phyloP scores from a whole-genome alignment of 2,329 filamentous ascomycete genomes.

The Teratosphaeria nubilosa region DNA sequence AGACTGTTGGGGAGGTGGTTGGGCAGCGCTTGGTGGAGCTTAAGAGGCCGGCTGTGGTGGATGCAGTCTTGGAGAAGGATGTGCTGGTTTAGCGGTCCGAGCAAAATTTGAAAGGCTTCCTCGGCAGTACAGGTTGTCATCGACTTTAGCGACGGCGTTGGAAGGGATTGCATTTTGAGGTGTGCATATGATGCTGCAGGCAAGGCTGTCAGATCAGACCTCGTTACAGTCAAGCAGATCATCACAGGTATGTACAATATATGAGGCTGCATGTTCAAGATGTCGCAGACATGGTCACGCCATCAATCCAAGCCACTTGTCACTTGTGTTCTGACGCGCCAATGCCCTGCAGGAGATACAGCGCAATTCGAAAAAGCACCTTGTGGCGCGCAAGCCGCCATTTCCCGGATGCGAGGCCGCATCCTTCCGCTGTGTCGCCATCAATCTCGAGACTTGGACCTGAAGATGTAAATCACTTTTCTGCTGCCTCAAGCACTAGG shows the following conservation, averaged over 20 bases:
- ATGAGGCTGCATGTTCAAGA: not conserved
- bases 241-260: not conserved
- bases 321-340: no score
- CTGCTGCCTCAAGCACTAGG: not conserved
- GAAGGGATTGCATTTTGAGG: not conserved
- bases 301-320: not conserved
- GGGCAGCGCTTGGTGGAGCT: conserved; percentile 30
- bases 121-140: conserved; percentile 1
- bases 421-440: not conserved
- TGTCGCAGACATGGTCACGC: not conserved
- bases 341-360: not conserved
- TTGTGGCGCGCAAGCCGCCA: not conserved
- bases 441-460: not conserved
- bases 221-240: not conserved
- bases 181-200: not conserved
- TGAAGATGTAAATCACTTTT: not conserved
- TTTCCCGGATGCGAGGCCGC: not conserved
- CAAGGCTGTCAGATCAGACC: not conserved
- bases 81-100: not conserved
- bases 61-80: conserved; percentile 30
- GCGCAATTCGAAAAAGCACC: not conserved
- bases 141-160: conserved; percentile 1
- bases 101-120: not conserved
- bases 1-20: conserved; percentile 35
- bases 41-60: conserved; percentile 27